Percentiles rank a stretch among this genome's conserved stretches.
These are phyloP conservation scores for Globisporangium takayamanum DNA, from an alignment of 352 stramenopile species.

Conservation along the genomic window DNA sequence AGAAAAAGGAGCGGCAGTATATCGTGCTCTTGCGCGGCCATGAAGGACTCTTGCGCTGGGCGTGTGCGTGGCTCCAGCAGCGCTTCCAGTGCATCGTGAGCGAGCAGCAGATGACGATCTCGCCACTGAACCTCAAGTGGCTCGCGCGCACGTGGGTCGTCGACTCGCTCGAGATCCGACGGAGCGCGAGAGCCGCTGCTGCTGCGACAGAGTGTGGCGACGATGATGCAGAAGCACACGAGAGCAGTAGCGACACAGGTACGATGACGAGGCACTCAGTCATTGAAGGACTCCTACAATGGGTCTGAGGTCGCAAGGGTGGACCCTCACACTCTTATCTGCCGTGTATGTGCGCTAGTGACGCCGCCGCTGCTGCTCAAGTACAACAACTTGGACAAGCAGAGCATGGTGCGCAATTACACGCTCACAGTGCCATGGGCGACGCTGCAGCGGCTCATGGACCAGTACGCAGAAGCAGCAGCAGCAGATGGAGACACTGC, in stretches of 20 bases:
- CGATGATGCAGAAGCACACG: neutral
- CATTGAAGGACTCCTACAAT: neutral
- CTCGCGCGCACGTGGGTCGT: constrained; percentile 43
- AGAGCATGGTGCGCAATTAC: constrained; percentile 42
- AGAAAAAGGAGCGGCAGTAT: constrained; percentile 38
- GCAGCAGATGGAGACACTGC: neutral
- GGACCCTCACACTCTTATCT: too few relatives aligned
- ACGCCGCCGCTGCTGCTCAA: constrained; percentile 39
- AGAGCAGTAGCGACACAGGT: neutral
- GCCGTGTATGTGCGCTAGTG: neutral
- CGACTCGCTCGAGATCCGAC: constrained; percentile 29
- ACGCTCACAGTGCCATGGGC: constrained; percentile 55
- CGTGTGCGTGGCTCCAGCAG: constrained; percentile 60
- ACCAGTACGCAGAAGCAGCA: constrained; percentile 16
- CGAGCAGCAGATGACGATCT: constrained; percentile 38
- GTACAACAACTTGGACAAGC: constrained; percentile 35
- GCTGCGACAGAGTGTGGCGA: too few relatives aligned
- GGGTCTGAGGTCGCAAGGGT: too few relatives aligned
- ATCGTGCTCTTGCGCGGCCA: constrained; percentile 55
- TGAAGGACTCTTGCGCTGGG: constrained; percentile 42
- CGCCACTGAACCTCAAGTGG: constrained; percentile 40
- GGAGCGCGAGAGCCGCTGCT: neutral
- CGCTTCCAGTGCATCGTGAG: constrained; percentile 69
- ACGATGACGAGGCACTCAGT: neutral
- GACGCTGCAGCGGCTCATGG: constrained; percentile 35